These are phyloP conservation scores for Astrephomene gubernaculifera DNA, from an alignment of 139 green algal species.

Conservation along the genomic window DNA sequence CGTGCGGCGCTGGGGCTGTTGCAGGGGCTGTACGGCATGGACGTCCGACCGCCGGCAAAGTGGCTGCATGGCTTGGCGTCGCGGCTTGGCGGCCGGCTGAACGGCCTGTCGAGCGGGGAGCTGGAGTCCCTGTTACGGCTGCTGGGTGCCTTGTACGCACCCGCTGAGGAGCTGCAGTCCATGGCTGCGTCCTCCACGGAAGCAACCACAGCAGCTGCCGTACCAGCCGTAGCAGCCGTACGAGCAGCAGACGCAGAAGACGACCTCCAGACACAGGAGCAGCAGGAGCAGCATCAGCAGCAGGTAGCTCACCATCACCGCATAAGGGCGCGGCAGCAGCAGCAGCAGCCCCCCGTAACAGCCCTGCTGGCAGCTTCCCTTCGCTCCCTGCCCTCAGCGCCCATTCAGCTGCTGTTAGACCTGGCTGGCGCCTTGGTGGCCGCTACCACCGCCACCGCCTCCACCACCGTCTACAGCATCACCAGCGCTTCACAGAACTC, in stretches of 20 bases:
- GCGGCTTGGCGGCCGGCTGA: background rate
- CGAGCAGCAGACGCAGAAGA: background rate
- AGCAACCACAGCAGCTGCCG: background rate
- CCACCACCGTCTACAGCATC: background rate
- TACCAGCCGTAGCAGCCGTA: background rate
- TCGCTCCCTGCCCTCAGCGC: background rate
- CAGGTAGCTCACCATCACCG: background rate
- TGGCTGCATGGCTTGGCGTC: background rate
- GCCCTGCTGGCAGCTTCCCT: background rate
- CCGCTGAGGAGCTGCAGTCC: too few species aligned
- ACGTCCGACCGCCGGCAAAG: background rate
- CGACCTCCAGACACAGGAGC: too few species aligned
- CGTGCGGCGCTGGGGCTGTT: background rate
- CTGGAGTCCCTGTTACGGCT: conserved; percentile 9
- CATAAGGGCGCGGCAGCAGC: conserved; percentile 6
- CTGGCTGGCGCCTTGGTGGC: conserved; percentile 14
- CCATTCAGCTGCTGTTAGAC: conserved; percentile 21
- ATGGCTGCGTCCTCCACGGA: background rate
- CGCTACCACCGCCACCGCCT: background rate
- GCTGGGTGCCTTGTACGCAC: background rate
- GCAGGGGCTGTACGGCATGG: background rate
- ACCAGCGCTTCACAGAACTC: background rate
- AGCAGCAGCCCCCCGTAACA: background rate
- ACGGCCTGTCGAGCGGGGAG: background rate
- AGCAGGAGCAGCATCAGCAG: background rate